Conservation (phyloP, 352 stramenopile genomes). For the Globisporangium viniferum region DNA sequence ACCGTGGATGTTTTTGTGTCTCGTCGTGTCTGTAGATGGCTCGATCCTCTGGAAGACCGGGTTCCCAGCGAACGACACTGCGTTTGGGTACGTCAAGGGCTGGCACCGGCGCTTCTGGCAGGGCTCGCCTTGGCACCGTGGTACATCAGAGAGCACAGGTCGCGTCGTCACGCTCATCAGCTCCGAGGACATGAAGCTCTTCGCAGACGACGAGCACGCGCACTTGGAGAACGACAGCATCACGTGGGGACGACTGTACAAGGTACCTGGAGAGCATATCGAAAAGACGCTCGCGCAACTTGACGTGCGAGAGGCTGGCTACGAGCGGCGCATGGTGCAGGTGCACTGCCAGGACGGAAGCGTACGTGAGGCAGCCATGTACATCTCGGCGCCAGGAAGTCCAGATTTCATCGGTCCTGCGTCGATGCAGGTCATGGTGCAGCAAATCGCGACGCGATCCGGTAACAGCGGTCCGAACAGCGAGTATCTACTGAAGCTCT, state of each 20-base stretch:
- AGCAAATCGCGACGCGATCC: constrained; percentile 67
- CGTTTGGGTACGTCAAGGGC: constrained; percentile 63
- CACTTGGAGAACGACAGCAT: constrained; percentile 58
- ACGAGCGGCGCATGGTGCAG: constrained; percentile 73
- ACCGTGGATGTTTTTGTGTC: constrained; percentile 7
- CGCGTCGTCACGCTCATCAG: constrained; percentile 87
- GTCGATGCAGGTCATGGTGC: constrained; percentile 69
- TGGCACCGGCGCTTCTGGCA: constrained; percentile 90
- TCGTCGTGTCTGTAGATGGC: constrained; percentile 15
- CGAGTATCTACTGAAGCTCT: constrained; percentile 84
- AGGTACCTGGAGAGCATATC: constrained; percentile 79
- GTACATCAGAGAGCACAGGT: constrained; percentile 66
- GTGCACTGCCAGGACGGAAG: constrained; percentile 74
- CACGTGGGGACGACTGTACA: constrained; percentile 86
- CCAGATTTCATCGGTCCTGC: constrained; percentile 77
- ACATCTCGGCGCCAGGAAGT: constrained; percentile 84
- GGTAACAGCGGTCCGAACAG: constrained; percentile 79
- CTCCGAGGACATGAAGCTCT: constrained; percentile 67
- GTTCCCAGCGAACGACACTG: constrained; percentile 27
- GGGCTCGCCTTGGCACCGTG: constrained; percentile 84
- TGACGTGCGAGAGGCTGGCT: constrained; percentile 84
- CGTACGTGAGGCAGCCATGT: constrained; percentile 70
- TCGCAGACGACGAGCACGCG: constrained; percentile 62
- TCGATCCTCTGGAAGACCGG: constrained; percentile 35
- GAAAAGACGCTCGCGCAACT: constrained; percentile 71